Conservation (phyloP, 352 stramenopile species). For the Pilasporangium apinafurcum region DNA sequence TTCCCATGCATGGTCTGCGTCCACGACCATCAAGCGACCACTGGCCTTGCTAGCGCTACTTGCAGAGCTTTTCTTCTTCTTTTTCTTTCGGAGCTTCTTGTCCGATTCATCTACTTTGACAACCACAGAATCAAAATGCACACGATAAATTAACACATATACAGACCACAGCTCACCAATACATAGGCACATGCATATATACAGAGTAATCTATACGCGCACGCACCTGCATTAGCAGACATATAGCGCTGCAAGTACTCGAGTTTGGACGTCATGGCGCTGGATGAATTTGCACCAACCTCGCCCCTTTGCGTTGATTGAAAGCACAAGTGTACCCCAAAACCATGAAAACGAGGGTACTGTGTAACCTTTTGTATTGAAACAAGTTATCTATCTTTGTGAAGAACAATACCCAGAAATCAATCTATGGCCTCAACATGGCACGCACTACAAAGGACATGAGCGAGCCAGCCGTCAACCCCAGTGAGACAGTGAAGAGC, state of each 20-base stretch:
- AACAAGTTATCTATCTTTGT: no score
- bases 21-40: conserved; percentile 40
- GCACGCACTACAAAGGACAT: conserved; percentile 71
- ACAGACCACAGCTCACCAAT: neutral
- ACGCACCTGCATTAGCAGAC: conserved; percentile 24
- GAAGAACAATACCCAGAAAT: no score
- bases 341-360: no score
- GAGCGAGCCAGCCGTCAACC: conserved; percentile 62
- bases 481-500: conserved; percentile 77
- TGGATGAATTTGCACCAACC: no score
- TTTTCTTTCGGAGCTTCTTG: conserved; percentile 59
- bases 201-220: neutral
- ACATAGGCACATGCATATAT: neutral
- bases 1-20: conserved; percentile 54
- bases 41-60: neutral
- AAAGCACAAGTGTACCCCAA: no score
- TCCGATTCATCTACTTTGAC: conserved; percentile 24
- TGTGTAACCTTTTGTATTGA: no score
- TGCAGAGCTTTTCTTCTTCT: conserved; percentile 24
- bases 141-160: neutral
- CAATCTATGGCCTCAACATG: conserved; percentile 60
- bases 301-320: no score
- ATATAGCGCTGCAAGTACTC: conserved; percentile 81
- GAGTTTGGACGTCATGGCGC: conserved; percentile 59
- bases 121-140: no score